These are phyloP conservation scores for Cladophialophora psammophila DNA, from an alignment of 2,329 filamentous ascomycete species.

Conservation along the genomic window DNA sequence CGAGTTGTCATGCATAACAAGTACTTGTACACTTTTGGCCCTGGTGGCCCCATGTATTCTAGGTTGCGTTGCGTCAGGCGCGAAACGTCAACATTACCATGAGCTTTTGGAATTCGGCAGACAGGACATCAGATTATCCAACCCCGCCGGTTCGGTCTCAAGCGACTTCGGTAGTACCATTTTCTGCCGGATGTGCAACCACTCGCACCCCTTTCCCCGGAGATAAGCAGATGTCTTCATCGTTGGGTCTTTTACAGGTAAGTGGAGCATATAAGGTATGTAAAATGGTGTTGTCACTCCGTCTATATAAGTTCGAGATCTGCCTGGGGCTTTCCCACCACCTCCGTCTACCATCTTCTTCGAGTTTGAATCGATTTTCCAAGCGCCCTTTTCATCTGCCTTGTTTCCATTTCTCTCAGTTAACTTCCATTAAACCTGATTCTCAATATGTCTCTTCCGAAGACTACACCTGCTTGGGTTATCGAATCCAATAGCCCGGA, in stretches of 20 bases:
- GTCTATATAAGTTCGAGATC: slow-evolving; percentile 4
- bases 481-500: slow-evolving; percentile 17
- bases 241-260: not conserved
- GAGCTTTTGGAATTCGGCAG: not conserved
- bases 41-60: not conserved
- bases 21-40: not conserved
- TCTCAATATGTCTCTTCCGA: slow-evolving; percentile 30
- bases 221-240: not conserved
- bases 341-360: not conserved
- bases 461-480: slow-evolving; percentile 30
- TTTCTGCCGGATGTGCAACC: not conserved
- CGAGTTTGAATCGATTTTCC: not conserved
- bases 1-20: not conserved
- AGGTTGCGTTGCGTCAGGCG: slow-evolving; percentile 11
- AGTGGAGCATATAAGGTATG: slow-evolving; percentile 3
- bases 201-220: not conserved
- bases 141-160: not conserved
- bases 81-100: slow-evolving; percentile 10
- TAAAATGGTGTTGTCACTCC: slow-evolving; percentile 8
- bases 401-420: too few species aligned
- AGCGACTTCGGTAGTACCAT: not conserved
- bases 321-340: not conserved
- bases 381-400: not conserved
- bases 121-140: not conserved
- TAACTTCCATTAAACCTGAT: not conserved